Base-by-base conservation (phyloP, 331 rosid genomes). In the Ulmus americana region DNA sequence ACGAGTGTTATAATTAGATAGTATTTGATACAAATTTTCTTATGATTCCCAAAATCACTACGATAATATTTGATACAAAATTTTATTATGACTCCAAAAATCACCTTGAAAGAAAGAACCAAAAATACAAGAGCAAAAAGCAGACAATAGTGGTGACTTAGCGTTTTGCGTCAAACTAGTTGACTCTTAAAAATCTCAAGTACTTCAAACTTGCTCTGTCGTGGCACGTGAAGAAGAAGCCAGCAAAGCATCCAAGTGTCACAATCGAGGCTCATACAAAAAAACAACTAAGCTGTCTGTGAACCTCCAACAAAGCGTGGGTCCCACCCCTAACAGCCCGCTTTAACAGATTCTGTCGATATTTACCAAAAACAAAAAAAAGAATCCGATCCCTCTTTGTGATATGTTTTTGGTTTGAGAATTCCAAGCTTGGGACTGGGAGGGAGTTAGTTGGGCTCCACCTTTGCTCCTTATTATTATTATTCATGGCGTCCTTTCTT, bases 271-370 rank as follows among this genome's bases (percentile, higher is more conserved):
- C 59, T 46, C 0, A 51, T 35, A 70, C 1, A 82, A 81, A 79
- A 83, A 76, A 83, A 80, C 85, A 71, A 77, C 82, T 60, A 66
- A 69, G 46, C 55, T 77, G 96, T 89, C 86, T 73, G 76, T 45
- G 68, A 84, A 78, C 77, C 52, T 67, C 80, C 79, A 77, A 81
- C 95, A 82, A 84, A 74, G 15, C 8, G 47, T 0, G 70, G 83
- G 87, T 40, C 95, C 89, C 68, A 49, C 68, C 2, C 41, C 38
- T 45, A 69, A 54, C 63, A 51, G 62, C 56, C 18, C 1, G 11
- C 56, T 65, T 63, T 66, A 63, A 76, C 68, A 70, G 75, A 80
- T 84, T 80, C 80, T 82, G 70, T 73, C 84, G 78, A 69, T 63
- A 57, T 40, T 66, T 74, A 8, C 16, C 11, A 50, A 72, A 39